Conservation (phyloP, 495 filamentous ascomycete species). For the Daldinia bambusicola region DNA sequence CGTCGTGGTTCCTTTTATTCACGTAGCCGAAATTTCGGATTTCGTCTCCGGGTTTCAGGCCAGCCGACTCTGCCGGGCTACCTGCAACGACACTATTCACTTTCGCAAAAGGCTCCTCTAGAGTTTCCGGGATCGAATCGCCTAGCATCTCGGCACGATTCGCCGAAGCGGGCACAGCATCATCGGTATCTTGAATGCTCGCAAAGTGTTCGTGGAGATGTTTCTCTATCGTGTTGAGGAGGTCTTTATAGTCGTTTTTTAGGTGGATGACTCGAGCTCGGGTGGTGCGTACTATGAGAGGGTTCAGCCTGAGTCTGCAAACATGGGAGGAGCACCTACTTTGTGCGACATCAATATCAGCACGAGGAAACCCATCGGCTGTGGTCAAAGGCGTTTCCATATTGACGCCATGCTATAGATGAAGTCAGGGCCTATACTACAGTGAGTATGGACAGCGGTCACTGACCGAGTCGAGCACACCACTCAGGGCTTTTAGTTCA, state of each 20-base stretch:
- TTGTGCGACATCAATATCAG: constrained; percentile 94
- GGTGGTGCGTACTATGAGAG: constrained; percentile 80
- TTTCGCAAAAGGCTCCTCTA: constrained; percentile 84
- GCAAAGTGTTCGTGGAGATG: constrained; percentile 84
- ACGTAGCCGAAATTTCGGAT: constrained; percentile 86
- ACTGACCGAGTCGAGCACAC: constrained; percentile 87
- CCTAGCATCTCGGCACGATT: constrained; percentile 45
- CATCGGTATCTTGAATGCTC: constrained; percentile 52
- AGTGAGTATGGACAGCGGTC: neutral
- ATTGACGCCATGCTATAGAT: constrained; percentile 82
- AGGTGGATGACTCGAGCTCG: constrained; percentile 88
- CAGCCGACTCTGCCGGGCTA: constrained; percentile 87
- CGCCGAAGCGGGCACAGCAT: constrained; percentile 32
- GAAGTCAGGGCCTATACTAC: constrained; percentile 20
- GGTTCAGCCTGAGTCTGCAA: constrained; percentile 28
- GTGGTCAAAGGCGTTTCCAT: constrained; percentile 93
- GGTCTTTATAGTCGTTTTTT: constrained; percentile 89
- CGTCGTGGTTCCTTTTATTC: constrained; percentile 84
- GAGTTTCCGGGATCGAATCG: constrained; percentile 52
- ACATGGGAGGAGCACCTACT: constrained; percentile 63
- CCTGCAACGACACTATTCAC: constrained; percentile 82
- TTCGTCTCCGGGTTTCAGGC: constrained; percentile 82
- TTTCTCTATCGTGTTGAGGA: constrained; percentile 84
- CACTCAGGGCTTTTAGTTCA: constrained; percentile 83
- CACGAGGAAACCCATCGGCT: constrained; percentile 90